These are phyloP conservation scores for Ailanthus altissimus DNA, from an alignment of 345 rosid species.

Conservation along the genomic window DNA sequence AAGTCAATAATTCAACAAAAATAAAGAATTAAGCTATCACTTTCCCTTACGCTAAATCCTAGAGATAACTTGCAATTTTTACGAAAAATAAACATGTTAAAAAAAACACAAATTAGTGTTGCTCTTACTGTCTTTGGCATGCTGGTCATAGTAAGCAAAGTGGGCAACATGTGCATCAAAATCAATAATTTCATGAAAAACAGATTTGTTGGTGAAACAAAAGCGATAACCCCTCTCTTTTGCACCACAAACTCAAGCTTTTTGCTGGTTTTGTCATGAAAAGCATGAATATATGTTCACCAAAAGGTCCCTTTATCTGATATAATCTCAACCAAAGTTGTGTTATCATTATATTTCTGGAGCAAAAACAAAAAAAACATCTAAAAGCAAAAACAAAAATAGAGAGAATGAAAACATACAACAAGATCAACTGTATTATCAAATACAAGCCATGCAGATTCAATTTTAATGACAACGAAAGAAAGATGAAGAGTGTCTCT, in stretches of 20 bases:
- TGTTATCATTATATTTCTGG: background rate
- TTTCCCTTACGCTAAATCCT: too few species aligned
- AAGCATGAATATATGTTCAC: constrained; percentile 61
- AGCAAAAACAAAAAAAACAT: background rate
- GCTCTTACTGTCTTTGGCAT: constrained; percentile 64
- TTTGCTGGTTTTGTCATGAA: constrained; percentile 60
- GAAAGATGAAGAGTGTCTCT: constrained; percentile 71
- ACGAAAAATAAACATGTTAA: background rate
- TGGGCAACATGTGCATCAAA: constrained; percentile 68
- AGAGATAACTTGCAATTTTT: too few species aligned
- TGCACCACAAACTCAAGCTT: constrained; percentile 59
- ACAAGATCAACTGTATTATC: constrained; percentile 65
- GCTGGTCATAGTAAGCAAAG: constrained; percentile 59
- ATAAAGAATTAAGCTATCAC: too few species aligned
- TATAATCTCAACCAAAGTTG: background rate
- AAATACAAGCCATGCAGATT: constrained; percentile 55
- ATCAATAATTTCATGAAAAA: constrained; percentile 70
- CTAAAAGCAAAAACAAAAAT: background rate
- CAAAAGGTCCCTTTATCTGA: constrained; percentile 64
- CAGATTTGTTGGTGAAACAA: constrained; percentile 74
- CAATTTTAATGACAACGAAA: constrained; percentile 62
- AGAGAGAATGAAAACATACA: constrained; percentile 29
- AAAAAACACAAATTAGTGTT: background rate
- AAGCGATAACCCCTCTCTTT: constrained; percentile 64
- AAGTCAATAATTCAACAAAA: too few species aligned